Conservation (phyloP, 2,329 filamentous ascomycete species). For the Scedosporium aurantiacum region DNA sequence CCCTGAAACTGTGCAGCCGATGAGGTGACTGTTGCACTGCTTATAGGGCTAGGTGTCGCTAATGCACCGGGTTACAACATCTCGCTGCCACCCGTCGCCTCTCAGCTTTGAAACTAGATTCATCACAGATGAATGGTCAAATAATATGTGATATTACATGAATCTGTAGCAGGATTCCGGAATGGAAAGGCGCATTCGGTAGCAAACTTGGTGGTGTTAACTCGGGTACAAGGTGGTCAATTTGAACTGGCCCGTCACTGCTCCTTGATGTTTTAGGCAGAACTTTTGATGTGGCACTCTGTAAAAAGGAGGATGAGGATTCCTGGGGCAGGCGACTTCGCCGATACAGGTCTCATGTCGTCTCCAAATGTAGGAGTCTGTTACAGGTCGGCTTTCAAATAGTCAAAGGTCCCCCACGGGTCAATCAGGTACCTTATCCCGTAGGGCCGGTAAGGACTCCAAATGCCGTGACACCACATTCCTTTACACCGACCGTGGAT, state of each 20-base stretch:
- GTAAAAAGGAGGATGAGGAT: too few relatives aligned
- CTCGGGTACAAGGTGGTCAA: neutral
- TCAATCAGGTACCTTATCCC: neutral
- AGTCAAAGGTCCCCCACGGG: neutral
- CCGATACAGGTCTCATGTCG: neutral
- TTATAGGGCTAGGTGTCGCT: slow-evolving; percentile 1
- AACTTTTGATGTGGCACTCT: neutral
- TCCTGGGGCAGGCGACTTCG: too few relatives aligned
- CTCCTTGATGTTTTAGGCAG: neutral
- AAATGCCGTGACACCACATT: slow-evolving; percentile 1
- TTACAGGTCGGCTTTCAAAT: neutral
- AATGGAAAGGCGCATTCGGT: slow-evolving; percentile 1
- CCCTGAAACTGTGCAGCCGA: neutral
- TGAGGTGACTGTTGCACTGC: neutral
- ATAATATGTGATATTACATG: neutral
- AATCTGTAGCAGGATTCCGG: neutral
- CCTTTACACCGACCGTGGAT: neutral
- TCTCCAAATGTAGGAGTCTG: neutral
- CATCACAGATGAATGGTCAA: neutral
- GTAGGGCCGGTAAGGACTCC: neutral
- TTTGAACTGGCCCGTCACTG: neutral
- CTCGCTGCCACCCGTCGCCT: neutral
- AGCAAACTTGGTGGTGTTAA: neutral
- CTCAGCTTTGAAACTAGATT: neutral
- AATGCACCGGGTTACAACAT: slow-evolving; percentile 4